Evolutionary conservation across 129 eudicot genomes (phyloP), one percentile per base, ranked within the genome.

Genomic region (Saposhnikovia divaricata): DNA sequence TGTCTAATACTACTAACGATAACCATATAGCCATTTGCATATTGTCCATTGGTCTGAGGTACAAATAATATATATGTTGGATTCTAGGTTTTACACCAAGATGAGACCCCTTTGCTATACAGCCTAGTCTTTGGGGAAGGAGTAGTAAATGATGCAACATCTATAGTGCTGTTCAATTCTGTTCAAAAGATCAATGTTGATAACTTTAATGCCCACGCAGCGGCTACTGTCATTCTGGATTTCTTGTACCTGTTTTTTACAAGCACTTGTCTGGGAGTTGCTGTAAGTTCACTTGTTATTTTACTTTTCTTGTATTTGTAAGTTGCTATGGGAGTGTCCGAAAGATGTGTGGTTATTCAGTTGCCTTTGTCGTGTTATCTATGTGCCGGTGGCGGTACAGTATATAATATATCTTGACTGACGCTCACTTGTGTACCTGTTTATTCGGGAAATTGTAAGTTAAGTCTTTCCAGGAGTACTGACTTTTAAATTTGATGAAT

Each of bases 91-190:
- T 88, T 95, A 68, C 88, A 92, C 81, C 98, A 89, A 86, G 98
- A 95, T 14, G 97, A 95, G 83, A 95, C 98, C 79, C 98, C 98
- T 19, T 87, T 95, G 86, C 87, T 95, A 46, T 95, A 95, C 90
- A 95, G 98, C 86, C 82, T 95, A 39, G 98, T 92, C 28, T 95
- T 95, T 72, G 98, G 98, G 21, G 98, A 95, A 92, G 98, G 98
- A 65, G 97, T 95, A 3, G 98, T 95, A 34, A 95, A 95, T 78
- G 98, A 92, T 87, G 98, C 98, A 9, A 92, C 98, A 47, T 87
- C 98, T 25, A 97, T 95, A 81, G 98, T 95, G 44, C 96, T 95
- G 13, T 95, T 95, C 86, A 90, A 95, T 76, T 93, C 98, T 51
- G 85, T 95, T 82, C 97, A 87, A 38, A 95, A 95, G 93, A 84